Evolutionary conservation across 2,329 filamentous ascomycete genomes (phyloP), one percentile per base, ranked within the genome.

Genomic region (Ophiostoma pallidulum): DNA sequence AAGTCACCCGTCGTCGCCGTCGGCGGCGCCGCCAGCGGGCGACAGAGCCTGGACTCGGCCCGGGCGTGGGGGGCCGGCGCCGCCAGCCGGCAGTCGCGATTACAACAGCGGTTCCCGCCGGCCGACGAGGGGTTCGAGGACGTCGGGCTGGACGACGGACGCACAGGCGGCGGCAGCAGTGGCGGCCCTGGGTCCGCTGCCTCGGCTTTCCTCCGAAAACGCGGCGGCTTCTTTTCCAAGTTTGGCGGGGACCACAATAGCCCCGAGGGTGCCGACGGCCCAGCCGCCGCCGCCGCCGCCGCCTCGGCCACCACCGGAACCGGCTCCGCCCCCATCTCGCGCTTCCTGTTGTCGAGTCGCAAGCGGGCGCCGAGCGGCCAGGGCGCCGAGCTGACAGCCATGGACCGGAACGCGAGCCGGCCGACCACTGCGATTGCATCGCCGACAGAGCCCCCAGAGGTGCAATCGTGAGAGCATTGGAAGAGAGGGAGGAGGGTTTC

Each of bases 91-190:
- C 80, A 8, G 73, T 79, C 8, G 63, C 82, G 45, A 71, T 74
- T 49, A 71, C 18, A 36, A 7, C 41, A 45, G 12, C 38, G 46
- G 19, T 49, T 49, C 39, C 44, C 78, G n/a, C 84, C 81, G 26
- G 75, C 79, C 36, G 87, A 92, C 58, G 86, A 94, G 59, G 72
- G 72, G 13, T 96, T 97, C 57, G 91, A 96, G 62, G 91, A 97
- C 45, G 86, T 97, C 8, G 88, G 88, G 4, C 69, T 97, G 39
- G 79, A 82, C 50, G 90, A 95, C 55, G 87, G 92, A 32, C 59
- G 36, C 59, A 64, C 8, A 64, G 29, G n/a, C 12, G n/a, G 13
- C 36, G 7, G 4, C 39, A 4, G 16, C 26, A 6, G n/a, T 20
- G 2, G 20, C 35, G 4, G 33, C 43, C 20, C 35, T 4, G 18